A percentile compares a stretch with the other conserved stretches of the same genome.
Evolutionary conservation across 352 stramenopile genomes (phyloP).

Genomic region (Globisporangium carolinianum): DNA sequence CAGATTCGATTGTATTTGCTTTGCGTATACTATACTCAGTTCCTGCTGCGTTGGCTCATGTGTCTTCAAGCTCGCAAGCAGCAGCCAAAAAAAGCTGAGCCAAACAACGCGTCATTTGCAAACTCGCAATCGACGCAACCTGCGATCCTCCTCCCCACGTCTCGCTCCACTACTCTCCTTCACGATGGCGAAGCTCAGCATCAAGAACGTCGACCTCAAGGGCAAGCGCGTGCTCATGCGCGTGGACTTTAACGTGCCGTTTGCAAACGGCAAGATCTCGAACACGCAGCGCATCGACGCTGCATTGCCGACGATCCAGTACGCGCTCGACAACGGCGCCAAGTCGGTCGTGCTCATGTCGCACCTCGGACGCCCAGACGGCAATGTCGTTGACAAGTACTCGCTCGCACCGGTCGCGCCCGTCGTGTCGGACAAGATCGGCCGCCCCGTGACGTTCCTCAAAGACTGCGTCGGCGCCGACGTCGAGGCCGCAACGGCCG

Average conservation of each 20-base stretch:
- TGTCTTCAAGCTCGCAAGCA: no score
- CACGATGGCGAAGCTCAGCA: slow-evolving; percentile 81
- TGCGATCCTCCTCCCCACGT: neutral
- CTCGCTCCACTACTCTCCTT: neutral
- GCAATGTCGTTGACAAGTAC: slow-evolving; percentile 91
- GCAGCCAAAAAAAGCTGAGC: no score
- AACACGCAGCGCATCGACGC: slow-evolving; percentile 99
- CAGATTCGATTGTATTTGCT: no score
- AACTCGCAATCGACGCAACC: no score
- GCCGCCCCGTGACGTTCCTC: slow-evolving; percentile 89
- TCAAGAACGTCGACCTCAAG: slow-evolving; percentile 93
- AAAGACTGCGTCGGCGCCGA: slow-evolving; percentile 95
- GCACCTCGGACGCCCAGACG: slow-evolving; percentile 97
- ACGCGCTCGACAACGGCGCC: slow-evolving; percentile 95
- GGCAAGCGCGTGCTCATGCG: slow-evolving; percentile 98
- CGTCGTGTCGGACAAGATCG: slow-evolving; percentile 90
- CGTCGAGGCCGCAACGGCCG: slow-evolving; percentile 65
- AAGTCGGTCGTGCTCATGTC: slow-evolving; percentile 98
- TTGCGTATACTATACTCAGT: no score
- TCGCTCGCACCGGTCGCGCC: slow-evolving; percentile 92
- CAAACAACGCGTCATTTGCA: no score
- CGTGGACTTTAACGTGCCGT: slow-evolving; percentile 99
- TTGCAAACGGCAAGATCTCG: slow-evolving; percentile 92
- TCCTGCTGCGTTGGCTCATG: no score
- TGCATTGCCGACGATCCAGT: slow-evolving; percentile 95